Evolutionary conservation across 108 stramenopile genomes (phyloP).

Genomic region (Stephanodiscus minutulus): DNA sequence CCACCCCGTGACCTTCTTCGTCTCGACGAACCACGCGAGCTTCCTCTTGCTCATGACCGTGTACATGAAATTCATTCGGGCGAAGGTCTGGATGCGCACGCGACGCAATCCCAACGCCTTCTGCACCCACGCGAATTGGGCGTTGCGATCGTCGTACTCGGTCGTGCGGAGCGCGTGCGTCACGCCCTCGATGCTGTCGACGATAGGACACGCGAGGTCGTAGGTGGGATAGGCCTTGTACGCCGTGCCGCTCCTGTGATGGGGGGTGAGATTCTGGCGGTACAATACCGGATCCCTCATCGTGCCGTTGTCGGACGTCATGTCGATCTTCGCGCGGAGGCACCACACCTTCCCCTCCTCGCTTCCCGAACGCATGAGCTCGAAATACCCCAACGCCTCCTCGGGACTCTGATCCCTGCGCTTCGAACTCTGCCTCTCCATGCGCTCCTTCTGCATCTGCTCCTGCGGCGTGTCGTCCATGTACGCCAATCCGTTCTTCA

Average conservation of each 20-base stretch:
- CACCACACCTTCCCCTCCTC: slow-evolving; percentile 90
- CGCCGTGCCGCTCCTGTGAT: slow-evolving; percentile 94
- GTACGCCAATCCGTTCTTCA: slow-evolving; percentile 92
- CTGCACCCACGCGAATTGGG: slow-evolving; percentile 95
- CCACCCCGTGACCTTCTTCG: slow-evolving; percentile 95
- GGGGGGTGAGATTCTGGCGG: slow-evolving; percentile 92
- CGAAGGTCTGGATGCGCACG: slow-evolving; percentile 94
- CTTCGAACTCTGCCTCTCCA: slow-evolving; percentile 75
- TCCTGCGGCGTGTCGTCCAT: slow-evolving; percentile 99
- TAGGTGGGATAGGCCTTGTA: slow-evolving; percentile 99
- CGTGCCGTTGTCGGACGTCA: slow-evolving; percentile 95
- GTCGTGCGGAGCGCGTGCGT: slow-evolving; percentile 98
- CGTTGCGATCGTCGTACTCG: slow-evolving; percentile 98
- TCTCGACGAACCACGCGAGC: slow-evolving; percentile 98
- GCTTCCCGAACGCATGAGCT: slow-evolving; percentile 82
- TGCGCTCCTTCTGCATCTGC: slow-evolving; percentile 86
- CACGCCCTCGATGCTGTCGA: slow-evolving; percentile 98
- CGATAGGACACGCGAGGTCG: slow-evolving; percentile 99
- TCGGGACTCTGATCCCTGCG: slow-evolving; percentile 76
- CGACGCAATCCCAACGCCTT: slow-evolving; percentile 83
- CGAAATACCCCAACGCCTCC: slow-evolving; percentile 85
- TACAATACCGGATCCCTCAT: slow-evolving; percentile 98
- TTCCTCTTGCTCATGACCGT: slow-evolving; percentile 98
- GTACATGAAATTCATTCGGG: slow-evolving; percentile 96
- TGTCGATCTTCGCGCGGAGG: slow-evolving; percentile 98